Base-by-base conservation (phyloP, 2,329 filamentous ascomycete species). In the Ustulina deusta region DNA sequence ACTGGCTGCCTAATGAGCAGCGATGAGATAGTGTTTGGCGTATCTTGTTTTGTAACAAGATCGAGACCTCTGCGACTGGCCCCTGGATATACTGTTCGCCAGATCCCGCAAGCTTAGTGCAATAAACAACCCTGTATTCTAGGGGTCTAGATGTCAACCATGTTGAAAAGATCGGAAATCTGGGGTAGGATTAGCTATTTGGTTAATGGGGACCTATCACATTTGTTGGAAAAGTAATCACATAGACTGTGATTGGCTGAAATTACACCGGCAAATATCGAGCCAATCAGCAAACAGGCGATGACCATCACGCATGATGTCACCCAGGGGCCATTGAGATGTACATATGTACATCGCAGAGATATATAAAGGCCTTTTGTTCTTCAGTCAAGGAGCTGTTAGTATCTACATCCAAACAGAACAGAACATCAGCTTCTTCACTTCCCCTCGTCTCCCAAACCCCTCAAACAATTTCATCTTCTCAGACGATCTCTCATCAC, bases 261-360 rank as follows among this genome's bases (percentile, higher is more conserved):
- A 25, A 17, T 2, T 3, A n/a, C 0, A 2, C 17, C 5, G 9
- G 52, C n/a, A 10, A 22, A 6, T 2, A 6, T 17, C 9, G 7
- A 44, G 10, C 69, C 68, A 70, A 68, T 70, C 59, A 68, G 63
- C 32, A 36, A 36, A n/a, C 34, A 49, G 49, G 1, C 57, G 69
- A 69, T 69, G 66, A 65, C 66, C 66, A 40, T 46, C 22, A 11
- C 29, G 25, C 11, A 62, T 71, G 69, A 71, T 69, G 66, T 71
- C 69, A 71, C 63, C 25, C n/a, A 42, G 29, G 17, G 32, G 5
- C 22, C 7, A 32, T 48, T 13, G 20, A 32, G 25, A n/a, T 34
- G 51, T 36, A 36, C 32, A 22, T 7, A 6, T 9, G 49, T 52
- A 52, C 17, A 52, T 36, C 4, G 22, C 2, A 20, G 2, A 20